phyloP scores from a whole-genome alignment of 108 stramenopile species.

The Cyclotella sp. region DNA sequence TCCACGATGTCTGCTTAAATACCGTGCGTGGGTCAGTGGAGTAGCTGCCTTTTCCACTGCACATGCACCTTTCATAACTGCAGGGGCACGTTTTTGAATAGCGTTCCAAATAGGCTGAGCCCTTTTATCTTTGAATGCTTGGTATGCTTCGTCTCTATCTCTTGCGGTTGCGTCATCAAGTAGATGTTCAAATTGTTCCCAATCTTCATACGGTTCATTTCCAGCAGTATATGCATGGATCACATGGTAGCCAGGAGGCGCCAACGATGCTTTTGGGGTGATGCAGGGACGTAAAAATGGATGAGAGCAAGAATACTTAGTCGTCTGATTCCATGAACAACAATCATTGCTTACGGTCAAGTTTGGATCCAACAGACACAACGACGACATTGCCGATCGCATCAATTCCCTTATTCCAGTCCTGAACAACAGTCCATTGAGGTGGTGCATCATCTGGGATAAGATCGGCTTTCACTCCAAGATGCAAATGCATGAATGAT shows the following conservation, averaged over 20 bases:
- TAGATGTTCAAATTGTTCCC: slow-evolving; percentile 74
- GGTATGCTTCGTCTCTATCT: slow-evolving; percentile 79
- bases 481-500: slow-evolving; percentile 93
- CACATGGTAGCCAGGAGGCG: slow-evolving; percentile 93
- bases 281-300: neutral
- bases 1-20: slow-evolving; percentile 60
- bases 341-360: slow-evolving; percentile 59
- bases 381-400: slow-evolving; percentile 88
- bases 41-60: slow-evolving; percentile 84
- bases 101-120: slow-evolving; percentile 92
- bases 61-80: slow-evolving; percentile 77
- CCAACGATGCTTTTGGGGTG: slow-evolving; percentile 41
- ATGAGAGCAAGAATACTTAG: neutral
- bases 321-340: too few relatives aligned
- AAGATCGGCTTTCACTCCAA: slow-evolving; percentile 87
- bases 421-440: slow-evolving; percentile 93
- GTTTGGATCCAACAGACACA: slow-evolving; percentile 79
- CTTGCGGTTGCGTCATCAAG: slow-evolving; percentile 66
- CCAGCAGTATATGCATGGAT: slow-evolving; percentile 93
- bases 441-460: slow-evolving; percentile 90
- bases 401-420: slow-evolving; percentile 92
- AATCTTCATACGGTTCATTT: slow-evolving; percentile 87
- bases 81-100: slow-evolving; percentile 90
- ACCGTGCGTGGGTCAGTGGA: slow-evolving; percentile 93
- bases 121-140: slow-evolving; percentile 81